Conservation (phyloP, 1,284 basidiomycete genomes). For the Irpex sp. region DNA sequence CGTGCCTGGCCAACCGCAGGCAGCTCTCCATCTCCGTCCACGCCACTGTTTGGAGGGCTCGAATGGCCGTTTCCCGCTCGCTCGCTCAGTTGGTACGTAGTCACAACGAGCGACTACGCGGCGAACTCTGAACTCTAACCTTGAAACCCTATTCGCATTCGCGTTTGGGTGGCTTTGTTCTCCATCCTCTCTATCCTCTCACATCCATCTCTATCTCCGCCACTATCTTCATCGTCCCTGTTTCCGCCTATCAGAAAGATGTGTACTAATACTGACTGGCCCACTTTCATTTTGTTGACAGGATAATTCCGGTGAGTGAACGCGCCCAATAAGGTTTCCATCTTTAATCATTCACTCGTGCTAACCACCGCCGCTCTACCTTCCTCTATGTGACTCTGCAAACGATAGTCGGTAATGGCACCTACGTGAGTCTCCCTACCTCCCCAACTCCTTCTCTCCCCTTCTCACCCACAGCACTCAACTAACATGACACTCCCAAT, state of each 20-base stretch:
- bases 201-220: not conserved
- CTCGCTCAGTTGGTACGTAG: no score
- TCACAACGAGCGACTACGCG: not conserved
- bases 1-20: no score
- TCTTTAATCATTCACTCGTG: not conserved
- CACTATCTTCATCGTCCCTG: not conserved
- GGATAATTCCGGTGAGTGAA: conserved; percentile 25
- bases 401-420: conserved; percentile 47
- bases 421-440: conserved; percentile 42
- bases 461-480: not conserved
- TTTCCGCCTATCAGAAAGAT: not conserved
- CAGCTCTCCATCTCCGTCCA: no score
- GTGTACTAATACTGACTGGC: no score
- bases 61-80: no score
- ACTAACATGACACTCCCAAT: conserved; percentile 4
- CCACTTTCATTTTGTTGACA: conserved; percentile 7
- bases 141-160: not conserved
- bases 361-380: not conserved
- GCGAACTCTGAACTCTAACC: not conserved
- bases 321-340: no score
- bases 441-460: not conserved
- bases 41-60: no score
- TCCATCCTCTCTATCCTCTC: not conserved
- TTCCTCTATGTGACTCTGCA: conserved; percentile 2
- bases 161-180: not conserved